These are phyloP conservation scores for Saitozyma podzolica DNA, from an alignment of 768 basidiomycete species.

Conservation along the genomic window DNA sequence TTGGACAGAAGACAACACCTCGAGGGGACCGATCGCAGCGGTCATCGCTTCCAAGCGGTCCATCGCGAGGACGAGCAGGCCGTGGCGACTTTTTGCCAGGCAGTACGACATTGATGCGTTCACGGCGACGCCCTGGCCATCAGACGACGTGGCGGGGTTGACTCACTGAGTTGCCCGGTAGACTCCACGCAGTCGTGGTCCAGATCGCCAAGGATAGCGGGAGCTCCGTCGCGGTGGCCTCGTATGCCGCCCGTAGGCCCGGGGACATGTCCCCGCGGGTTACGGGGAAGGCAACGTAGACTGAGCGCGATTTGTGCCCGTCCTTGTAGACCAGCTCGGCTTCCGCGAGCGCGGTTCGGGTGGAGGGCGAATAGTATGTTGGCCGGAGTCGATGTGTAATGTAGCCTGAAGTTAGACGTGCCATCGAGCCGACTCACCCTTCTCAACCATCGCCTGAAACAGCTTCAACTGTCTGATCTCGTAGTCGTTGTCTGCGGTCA, in stretches of 20 bases:
- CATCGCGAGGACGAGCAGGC: conserved; percentile 52
- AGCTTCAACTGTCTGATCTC: conserved; percentile 83
- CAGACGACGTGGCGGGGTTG: neutral
- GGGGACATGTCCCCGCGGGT: conserved; percentile 39
- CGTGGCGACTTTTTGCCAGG: conserved; percentile 52
- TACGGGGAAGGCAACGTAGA: conserved; percentile 78
- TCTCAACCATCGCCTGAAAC: conserved; percentile 84
- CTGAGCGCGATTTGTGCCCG: conserved; percentile 80
- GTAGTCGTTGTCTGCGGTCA: conserved; percentile 70
- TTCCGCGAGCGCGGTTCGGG: conserved; percentile 89
- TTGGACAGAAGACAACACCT: conserved; percentile 41
- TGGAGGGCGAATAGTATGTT: conserved; percentile 92
- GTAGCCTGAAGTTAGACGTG: conserved; percentile 58
- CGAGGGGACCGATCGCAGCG: conserved; percentile 46
- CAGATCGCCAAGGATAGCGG: conserved; percentile 66
- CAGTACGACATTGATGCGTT: conserved; percentile 70
- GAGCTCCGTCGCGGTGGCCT: neutral
- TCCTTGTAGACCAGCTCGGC: conserved; percentile 90
- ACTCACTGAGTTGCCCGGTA: conserved; percentile 89
- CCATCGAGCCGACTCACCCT: conserved; percentile 57
- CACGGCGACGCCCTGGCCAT: conserved; percentile 78
- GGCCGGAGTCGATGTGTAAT: conserved; percentile 85
- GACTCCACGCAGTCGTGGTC: conserved; percentile 98
- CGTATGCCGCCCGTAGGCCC: conserved; percentile 24
- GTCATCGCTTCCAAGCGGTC: conserved; percentile 51